Conservation (phyloP, 2,329 filamentous ascomycete species). For the Diaporthe caulivora region DNA sequence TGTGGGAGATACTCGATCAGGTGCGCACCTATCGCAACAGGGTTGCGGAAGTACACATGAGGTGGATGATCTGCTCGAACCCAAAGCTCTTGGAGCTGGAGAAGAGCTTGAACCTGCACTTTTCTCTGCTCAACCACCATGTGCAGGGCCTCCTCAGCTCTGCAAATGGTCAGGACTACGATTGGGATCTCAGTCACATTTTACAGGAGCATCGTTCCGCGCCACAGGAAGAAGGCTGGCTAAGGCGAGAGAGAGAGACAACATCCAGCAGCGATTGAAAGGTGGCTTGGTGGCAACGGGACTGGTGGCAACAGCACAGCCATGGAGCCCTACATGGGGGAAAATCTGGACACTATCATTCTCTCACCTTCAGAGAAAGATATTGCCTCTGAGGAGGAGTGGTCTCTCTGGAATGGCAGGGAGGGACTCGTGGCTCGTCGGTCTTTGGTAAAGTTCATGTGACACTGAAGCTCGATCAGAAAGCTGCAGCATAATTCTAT, state of each 20-base stretch:
- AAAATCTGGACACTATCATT: neutral
- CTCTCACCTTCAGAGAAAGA: neutral
- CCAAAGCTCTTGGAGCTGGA: neutral
- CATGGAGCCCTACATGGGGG: neutral
- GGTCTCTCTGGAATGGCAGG: neutral
- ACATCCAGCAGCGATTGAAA: neutral
- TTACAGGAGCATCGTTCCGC: too few species aligned
- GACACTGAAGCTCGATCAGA: neutral
- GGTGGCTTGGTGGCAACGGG: neutral
- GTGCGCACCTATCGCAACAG: neutral
- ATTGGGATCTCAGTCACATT: neutral
- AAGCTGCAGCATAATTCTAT: neutral
- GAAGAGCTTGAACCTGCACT: neutral
- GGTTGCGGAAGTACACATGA: neutral
- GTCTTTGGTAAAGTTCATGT: neutral
- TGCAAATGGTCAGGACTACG: neutral
- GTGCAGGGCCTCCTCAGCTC: neutral
- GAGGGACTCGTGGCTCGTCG: neutral
- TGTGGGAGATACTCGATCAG: neutral
- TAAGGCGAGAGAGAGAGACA: neutral
- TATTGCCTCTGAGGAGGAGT: too few species aligned
- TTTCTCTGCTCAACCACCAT: neutral
- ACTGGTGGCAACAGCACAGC: neutral
- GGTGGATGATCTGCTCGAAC: neutral
- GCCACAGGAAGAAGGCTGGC: neutral